Conservation (phyloP, 2,329 filamentous ascomycete species). For the Peltaster fructicola region DNA sequence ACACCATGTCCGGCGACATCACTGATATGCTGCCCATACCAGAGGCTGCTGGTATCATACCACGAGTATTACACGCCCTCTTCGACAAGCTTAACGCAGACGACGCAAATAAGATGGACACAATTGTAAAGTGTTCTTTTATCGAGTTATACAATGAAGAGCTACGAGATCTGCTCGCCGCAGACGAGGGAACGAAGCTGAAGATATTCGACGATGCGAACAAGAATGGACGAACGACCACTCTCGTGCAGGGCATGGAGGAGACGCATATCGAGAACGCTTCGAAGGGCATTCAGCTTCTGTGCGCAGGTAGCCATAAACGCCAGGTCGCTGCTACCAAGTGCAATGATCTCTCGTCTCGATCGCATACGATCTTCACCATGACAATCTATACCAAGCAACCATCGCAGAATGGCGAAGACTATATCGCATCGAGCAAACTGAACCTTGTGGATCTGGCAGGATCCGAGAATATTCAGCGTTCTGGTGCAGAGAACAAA, state of each 20-base stretch:
- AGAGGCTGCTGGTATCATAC: conserved; percentile 87
- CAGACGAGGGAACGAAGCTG: conserved; percentile 67
- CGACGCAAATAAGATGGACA: conserved; percentile 46
- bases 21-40: conserved; percentile 75
- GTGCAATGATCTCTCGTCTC: conserved; percentile 93
- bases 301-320: conserved; percentile 79
- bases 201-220: conserved; percentile 91
- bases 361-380: conserved; percentile 94
- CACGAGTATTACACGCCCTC: conserved; percentile 69
- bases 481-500: conserved; percentile 95
- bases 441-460: conserved; percentile 92
- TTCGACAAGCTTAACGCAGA: conserved; percentile 71
- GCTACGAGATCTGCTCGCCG: conserved; percentile 68
- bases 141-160: conserved; percentile 99
- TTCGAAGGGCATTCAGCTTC: conserved; percentile 67
- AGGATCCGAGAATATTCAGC: conserved; percentile 92
- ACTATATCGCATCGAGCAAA: conserved; percentile 80
- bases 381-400: conserved; percentile 83
- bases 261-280: conserved; percentile 83
- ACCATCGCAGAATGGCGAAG: conserved; percentile 65
- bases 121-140: conserved; percentile 91
- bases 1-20: conserved; percentile 99
- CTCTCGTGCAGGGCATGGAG: conserved; percentile 93
- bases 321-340: conserved; percentile 99
- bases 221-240: conserved; percentile 68